Evolutionary conservation across 148 eudicot genomes (phyloP), one percentile per base, ranked within the genome.

Genomic region (Talinum fruticosum): DNA sequence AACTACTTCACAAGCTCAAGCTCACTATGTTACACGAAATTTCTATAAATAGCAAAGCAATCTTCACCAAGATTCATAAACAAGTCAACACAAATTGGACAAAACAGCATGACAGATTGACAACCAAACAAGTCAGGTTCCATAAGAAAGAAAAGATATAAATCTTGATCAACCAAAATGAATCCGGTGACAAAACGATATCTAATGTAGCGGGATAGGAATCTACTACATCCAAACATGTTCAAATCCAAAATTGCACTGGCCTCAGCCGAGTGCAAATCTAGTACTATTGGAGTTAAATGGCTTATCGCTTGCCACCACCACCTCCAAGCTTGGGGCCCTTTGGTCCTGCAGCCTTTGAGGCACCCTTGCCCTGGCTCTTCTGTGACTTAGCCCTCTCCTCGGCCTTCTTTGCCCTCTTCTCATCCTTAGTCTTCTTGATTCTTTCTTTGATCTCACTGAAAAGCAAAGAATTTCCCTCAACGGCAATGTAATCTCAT

Each of bases 381-480:
- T 89, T 87, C 76, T 82, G 82, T 51, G 84, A 21, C 80, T 85
- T 89, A 35, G 86, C 35, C 10, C 54, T 68, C 36, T 84, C 88
- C 77, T 89, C 92, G 1, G 87, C 87, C 57, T 89, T 89, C 85
- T 87, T 89, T 19, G 88, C 92, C 76, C 79, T 87, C 88, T 85
- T 89, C 76, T 89, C 92, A 75, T 89, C 92, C 84, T 89, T 89
- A 13, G 90, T 89, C 35, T 89, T 89, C 90, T 89, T 89, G 79
- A 87, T 89, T 71, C 92, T 87, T 75, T 89, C 92, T 87, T 89
- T 89, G 79, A 89, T 89, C 79, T 89, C 92, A 79, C 92, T 89
- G 82, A 0, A 71, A 66, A 28, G 33, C 1, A 10, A 47, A 77
- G 2, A 51, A 32, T 16, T 0, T 21, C 14, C 35, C 12, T 78